Base-by-base conservation (phyloP, 2,329 filamentous ascomycete species). In the Cytospora mali region DNA sequence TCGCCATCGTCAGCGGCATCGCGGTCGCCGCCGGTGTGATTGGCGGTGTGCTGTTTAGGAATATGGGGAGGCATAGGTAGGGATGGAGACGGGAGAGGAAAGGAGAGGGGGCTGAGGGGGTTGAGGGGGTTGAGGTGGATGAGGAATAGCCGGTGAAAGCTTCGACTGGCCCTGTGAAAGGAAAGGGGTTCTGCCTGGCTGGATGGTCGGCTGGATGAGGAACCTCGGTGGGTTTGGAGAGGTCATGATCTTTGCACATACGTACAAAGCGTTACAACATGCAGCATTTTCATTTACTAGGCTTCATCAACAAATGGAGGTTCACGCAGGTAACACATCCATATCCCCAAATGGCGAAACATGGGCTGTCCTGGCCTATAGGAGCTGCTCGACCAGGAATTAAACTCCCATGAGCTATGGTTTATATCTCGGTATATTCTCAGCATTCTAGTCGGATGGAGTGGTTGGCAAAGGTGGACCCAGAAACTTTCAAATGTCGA, bases 1-100 rank as follows among this genome's bases (percentile, higher is more conserved):
- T 97, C 62, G 95, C 95, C 50, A 98, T 99, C 74, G 87, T 98
- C 50, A 94, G 94, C 66, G 94, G 95, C 33, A 85, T 98, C 61
- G 93, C 94, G 59, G 89, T 98, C 66, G 94, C 92, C 2, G 95
- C 93, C 2, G 95, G 94, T n/a, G 88, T 97, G 18, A 88, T 98
- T 18, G 95, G 94, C 35, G 93, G 92, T 16, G 86, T 98, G 71
- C 75, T 99, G 67, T 84, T 98, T 74, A 89, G 87, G 76, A 91
- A 92, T 66, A 77, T 89, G 65, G 84, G 88, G 67, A 86, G 86
- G 77, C 88, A 79, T 74, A 79, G 82, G 72, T 85, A 59, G 21
- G 23, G 18, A 2, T 29, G 13, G 16, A n/a, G 11, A n/a, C 14
- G 18, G 3, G n/a, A 6, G n/a, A 29, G 28, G 29, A 18, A 10